Evolutionary conservation across 2,329 filamentous ascomycete genomes (phyloP).

Genomic region (Pyricularia grisea): DNA sequence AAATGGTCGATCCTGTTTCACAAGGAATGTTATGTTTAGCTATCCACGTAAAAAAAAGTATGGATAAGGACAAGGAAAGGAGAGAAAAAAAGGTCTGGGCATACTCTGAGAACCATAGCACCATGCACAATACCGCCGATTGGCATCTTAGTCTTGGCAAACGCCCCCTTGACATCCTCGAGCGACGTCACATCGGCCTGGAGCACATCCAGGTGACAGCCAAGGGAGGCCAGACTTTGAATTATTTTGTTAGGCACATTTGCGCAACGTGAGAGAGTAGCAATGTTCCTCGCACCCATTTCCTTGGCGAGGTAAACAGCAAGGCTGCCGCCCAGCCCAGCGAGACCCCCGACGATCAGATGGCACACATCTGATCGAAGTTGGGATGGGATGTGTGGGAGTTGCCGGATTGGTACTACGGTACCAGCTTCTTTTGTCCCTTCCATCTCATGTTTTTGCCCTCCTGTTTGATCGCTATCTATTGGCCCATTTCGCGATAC

Average conservation of each 20-base stretch:
- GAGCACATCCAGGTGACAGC: background rate
- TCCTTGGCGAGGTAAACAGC: background rate
- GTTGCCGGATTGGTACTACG: background rate
- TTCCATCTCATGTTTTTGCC: background rate
- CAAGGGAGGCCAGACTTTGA: background rate
- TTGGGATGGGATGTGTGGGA: background rate
- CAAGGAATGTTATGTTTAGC: no score
- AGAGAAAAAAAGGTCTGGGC: background rate
- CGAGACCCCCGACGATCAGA: background rate
- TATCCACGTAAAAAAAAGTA: no score
- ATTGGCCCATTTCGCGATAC: background rate
- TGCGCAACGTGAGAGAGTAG: background rate
- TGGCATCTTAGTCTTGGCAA: constrained; percentile 3
- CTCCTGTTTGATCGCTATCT: no score
- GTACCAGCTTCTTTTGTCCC: background rate
- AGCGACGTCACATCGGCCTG: background rate
- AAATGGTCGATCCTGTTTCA: background rate
- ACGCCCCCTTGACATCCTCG: background rate
- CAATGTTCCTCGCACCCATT: background rate
- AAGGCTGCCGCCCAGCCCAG: background rate
- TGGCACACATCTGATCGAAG: background rate
- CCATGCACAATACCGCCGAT: constrained; percentile 16
- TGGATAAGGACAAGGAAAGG: no score
- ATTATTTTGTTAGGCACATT: background rate
- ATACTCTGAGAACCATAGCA: constrained; percentile 14